phyloP scores from a whole-genome alignment of 768 basidiomycete genomes.

The Naematelia encephala region DNA sequence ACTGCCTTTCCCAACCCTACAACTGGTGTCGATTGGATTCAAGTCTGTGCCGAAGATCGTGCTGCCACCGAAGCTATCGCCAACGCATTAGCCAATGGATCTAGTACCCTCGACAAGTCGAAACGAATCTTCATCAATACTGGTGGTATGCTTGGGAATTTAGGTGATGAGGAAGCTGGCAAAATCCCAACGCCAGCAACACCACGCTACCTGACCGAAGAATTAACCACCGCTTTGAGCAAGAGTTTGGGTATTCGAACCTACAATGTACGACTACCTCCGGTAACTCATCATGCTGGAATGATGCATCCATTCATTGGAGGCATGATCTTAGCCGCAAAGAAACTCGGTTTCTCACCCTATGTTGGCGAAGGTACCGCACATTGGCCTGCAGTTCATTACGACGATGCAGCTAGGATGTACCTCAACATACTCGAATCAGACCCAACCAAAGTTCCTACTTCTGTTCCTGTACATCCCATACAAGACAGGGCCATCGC shows the following conservation, averaged over 20 bases:
- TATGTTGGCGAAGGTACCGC: background rate
- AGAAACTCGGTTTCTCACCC: background rate
- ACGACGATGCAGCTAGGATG: slow-evolving; percentile 26
- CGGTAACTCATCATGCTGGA: slow-evolving; percentile 14
- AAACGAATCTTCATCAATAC: slow-evolving; percentile 20
- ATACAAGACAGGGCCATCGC: background rate
- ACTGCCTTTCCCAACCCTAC: slow-evolving; percentile 21
- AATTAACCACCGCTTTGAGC: slow-evolving; percentile 7
- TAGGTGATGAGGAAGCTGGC: slow-evolving; percentile 2
- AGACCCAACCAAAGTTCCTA: slow-evolving; percentile 1
- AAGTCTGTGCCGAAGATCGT: slow-evolving; percentile 13
- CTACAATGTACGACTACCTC: slow-evolving; percentile 21
- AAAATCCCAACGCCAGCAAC: background rate
- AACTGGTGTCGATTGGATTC: background rate
- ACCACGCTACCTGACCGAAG: slow-evolving; percentile 14
- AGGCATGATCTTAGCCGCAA: slow-evolving; percentile 5
- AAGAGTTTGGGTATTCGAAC: slow-evolving; percentile 16
- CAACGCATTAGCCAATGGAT: slow-evolving; percentile 11
- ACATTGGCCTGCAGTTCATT: slow-evolving; percentile 28
- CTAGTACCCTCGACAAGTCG: slow-evolving; percentile 25
- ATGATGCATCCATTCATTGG: slow-evolving; percentile 13
- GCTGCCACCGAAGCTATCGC: slow-evolving; percentile 29
- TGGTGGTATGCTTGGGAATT: slow-evolving; percentile 8
- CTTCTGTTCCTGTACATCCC: slow-evolving; percentile 4
- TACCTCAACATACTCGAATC: slow-evolving; percentile 34